Conservation (phyloP, 1,284 basidiomycete species). For the Mycosarcoma mackinlayi region DNA sequence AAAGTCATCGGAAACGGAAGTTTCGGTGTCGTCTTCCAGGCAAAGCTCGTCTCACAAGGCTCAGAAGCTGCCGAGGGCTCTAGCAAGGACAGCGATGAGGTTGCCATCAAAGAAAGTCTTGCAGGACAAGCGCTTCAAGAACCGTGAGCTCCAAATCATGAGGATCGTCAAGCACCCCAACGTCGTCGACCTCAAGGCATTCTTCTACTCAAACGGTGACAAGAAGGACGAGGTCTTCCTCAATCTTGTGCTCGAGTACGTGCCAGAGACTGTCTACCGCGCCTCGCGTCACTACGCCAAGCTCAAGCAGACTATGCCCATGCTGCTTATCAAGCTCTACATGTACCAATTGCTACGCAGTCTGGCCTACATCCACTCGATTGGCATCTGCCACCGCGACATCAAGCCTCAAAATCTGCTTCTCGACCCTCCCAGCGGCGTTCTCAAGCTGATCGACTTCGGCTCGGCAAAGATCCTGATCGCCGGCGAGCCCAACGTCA, state of each 20-base stretch:
- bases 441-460: conserved; percentile 98
- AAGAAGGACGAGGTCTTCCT: conserved; percentile 99
- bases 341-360: conserved; percentile 98
- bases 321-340: conserved; percentile 97
- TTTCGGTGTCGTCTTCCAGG: conserved; percentile 95
- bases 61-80: conserved; percentile 37
- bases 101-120: conserved; percentile 99
- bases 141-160: conserved; percentile 99
- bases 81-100: conserved; percentile 72
- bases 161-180: conserved; percentile 96
- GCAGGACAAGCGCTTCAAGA: conserved; percentile 99
- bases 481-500: conserved; percentile 97
- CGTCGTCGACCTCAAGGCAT: conserved; percentile 95
- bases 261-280: conserved; percentile 98
- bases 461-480: conserved; percentile 98
- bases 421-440: conserved; percentile 93
- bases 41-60: conserved; percentile 72
- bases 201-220: conserved; percentile 99
- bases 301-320: conserved; percentile 99
- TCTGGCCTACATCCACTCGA: conserved; percentile 96
- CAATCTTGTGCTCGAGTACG: conserved; percentile 98
- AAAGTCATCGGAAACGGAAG: conserved; percentile 99
- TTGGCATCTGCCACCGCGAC: conserved; percentile 88
- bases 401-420: conserved; percentile 99
- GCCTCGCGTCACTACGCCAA: conserved; percentile 98